Conservation (phyloP, 768 basidiomycete genomes). For the Inosperma sp. region DNA sequence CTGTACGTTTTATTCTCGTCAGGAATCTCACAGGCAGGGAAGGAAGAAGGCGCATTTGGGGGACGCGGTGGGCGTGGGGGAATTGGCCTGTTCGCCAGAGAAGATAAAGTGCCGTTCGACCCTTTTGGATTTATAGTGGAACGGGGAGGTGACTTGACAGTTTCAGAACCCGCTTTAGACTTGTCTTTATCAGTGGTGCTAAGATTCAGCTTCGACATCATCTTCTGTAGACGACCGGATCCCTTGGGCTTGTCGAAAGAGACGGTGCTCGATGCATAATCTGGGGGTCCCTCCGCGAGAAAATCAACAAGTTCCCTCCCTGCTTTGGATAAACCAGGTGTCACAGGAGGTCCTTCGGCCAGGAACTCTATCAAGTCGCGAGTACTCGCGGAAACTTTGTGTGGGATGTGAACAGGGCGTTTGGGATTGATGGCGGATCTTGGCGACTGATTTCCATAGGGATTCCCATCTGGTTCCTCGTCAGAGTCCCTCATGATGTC, state of each 20-base stretch:
- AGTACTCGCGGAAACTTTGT: conserved; percentile 40
- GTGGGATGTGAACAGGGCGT: conserved; percentile 7
- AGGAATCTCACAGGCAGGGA: conserved; percentile 39
- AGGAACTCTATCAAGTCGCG: conserved; percentile 55
- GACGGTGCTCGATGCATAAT: conserved; percentile 28
- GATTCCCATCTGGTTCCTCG: conserved; percentile 42
- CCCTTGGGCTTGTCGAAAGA: conserved; percentile 47
- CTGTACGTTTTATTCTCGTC: conserved; percentile 29
- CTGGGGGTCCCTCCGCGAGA: conserved; percentile 53
- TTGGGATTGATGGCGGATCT: conserved; percentile 16
- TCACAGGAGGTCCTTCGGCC: conserved; percentile 50
- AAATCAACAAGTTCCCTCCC: conserved; percentile 54
- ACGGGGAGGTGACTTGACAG: conserved; percentile 16
- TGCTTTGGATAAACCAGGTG: conserved; percentile 36
- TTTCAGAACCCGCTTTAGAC: conserved; percentile 20
- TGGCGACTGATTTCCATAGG: conserved; percentile 18
- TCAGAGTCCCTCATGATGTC: conserved; percentile 70
- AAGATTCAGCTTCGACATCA: conserved; percentile 75
- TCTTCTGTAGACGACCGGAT: conserved; percentile 61
- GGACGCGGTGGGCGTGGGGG: conserved; percentile 52
- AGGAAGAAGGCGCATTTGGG: conserved; percentile 45
- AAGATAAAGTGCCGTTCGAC: conserved; percentile 40
- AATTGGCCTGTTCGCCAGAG: conserved; percentile 54
- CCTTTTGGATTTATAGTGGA: conserved; percentile 24
- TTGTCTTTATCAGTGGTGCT: conserved; percentile 36